Percentiles rank a stretch among this genome's conserved stretches.
Conservation (phyloP, 2,329 filamentous ascomycete genomes). For the Chaetothyriales sp. region DNA sequence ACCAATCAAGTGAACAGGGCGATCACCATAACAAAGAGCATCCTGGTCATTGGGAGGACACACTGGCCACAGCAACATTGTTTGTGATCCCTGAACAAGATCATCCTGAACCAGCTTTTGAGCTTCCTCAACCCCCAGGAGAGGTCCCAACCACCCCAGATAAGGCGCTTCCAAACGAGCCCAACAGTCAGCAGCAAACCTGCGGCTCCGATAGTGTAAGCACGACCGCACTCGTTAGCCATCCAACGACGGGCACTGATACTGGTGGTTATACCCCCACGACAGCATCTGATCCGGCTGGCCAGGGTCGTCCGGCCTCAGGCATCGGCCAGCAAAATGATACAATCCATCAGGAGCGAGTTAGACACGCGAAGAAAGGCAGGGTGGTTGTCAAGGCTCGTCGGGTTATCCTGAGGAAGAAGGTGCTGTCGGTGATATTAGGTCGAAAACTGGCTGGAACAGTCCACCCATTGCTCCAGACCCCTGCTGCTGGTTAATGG, state of each 20-base stretch:
- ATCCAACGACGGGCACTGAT: neutral
- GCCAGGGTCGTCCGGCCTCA: neutral
- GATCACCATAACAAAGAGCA: neutral
- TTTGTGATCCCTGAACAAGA: neutral
- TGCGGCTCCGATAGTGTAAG: neutral
- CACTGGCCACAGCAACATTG: neutral
- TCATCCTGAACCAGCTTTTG: neutral
- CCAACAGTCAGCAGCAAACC: neutral
- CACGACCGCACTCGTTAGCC: neutral
- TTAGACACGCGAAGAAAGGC: neutral
- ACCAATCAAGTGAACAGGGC: neutral
- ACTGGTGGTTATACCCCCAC: neutral
- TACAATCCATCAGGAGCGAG: neutral
- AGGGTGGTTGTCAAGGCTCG: conserved; percentile 6
- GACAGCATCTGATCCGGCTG: neutral
- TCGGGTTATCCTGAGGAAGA: conserved; percentile 7
- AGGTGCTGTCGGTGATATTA: conserved; percentile 8
- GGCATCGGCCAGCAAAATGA: neutral
- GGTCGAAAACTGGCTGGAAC: conserved; percentile 8
- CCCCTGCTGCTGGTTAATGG: neutral
- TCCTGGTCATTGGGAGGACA: neutral
- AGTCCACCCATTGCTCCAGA: conserved; percentile 8
- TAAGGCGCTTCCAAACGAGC: neutral
- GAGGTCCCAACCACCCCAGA: neutral
- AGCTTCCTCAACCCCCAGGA: neutral